Evolutionary conservation across 176 grass and related monocot species (phyloP).

Genomic region (Panicum miliaceum): DNA sequence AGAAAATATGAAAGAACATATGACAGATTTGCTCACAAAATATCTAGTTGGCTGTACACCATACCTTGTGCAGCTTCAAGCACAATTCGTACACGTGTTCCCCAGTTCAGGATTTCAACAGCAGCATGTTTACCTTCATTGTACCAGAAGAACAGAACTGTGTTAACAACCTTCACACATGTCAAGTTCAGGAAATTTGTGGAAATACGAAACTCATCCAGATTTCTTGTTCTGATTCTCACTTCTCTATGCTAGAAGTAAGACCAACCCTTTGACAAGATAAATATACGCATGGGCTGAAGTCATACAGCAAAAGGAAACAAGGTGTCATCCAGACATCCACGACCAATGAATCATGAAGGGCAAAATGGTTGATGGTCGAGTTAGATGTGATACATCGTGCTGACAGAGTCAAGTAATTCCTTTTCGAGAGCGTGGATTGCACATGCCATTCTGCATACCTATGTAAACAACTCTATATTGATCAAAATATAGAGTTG

Average conservation of each 20-base stretch:
- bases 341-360: neutral
- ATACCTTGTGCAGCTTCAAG: constrained; percentile 60
- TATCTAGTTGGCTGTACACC: neutral
- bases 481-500: too few relatives aligned
- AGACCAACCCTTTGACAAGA: neutral
- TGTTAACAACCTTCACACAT: neutral
- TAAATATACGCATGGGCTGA: neutral
- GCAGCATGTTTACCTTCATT: constrained; percentile 39
- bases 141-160: neutral
- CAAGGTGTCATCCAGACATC: neutral
- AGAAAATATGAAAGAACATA: neutral
- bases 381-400: neutral
- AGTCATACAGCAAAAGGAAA: neutral
- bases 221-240: neutral
- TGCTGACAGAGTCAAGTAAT: neutral
- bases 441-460: neutral
- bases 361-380: neutral
- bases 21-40: neutral
- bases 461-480: neutral
- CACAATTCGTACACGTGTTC: constrained; percentile 37
- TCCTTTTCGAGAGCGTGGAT: too few relatives aligned
- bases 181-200: neutral
- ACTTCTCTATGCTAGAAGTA: neutral
- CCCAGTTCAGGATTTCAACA: constrained; percentile 40
- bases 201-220: neutral